phyloP scores from a whole-genome alignment of 2,329 filamentous ascomycete genomes.

The Penicillium sp. region DNA sequence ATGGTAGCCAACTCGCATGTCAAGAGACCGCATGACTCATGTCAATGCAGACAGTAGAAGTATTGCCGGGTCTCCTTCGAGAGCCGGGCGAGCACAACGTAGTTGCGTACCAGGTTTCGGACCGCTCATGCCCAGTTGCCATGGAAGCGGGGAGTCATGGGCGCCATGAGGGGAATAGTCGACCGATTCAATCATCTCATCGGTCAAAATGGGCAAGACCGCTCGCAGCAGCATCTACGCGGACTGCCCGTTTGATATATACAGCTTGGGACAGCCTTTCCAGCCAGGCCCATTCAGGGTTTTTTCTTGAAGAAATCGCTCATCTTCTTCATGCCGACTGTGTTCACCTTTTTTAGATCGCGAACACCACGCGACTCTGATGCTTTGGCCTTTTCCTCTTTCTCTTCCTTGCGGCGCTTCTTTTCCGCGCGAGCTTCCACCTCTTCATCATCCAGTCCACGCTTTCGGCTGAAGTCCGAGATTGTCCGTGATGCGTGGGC shows the following conservation, averaged over 20 bases:
- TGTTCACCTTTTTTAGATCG: conserved; percentile 83
- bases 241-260: no score
- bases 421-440: conserved; percentile 61
- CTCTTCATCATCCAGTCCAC: conserved; percentile 41
- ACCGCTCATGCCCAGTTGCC: no score
- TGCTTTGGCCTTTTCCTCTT: conserved; percentile 76
- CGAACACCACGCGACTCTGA: conserved; percentile 68
- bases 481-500: conserved; percentile 61
- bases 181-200: no score
- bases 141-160: no score
- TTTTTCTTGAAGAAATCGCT: conserved; percentile 72
- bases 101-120: no score
- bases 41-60: neutral
- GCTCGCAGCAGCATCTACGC: no score
- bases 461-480: conserved; percentile 42
- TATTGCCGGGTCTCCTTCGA: no score
- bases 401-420: conserved; percentile 79
- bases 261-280: no score
- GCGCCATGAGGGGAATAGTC: no score
- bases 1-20: no score
- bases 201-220: neutral
- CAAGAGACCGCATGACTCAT: neutral
- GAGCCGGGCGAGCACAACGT: no score
- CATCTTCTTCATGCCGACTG: conserved; percentile 92
- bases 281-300: conserved; percentile 15